These are phyloP conservation scores for Carnegiea gigantea DNA, from an alignment of 179 eudicot genomes.

Conservation along the genomic window DNA sequence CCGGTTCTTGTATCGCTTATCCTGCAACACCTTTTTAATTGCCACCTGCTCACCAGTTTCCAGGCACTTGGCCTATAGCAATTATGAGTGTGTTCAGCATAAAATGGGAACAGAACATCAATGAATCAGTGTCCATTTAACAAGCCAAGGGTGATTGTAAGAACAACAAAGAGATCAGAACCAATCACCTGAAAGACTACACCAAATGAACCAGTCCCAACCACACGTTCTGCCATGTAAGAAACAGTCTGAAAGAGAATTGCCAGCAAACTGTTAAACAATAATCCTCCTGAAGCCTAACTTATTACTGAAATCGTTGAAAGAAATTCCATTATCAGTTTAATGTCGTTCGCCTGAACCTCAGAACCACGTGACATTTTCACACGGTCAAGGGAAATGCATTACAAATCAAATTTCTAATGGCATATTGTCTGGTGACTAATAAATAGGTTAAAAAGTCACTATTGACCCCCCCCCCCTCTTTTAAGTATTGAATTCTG, in stretches of 20 bases:
- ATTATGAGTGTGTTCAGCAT: neutral
- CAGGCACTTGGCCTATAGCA: constrained; percentile 71
- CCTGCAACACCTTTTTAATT: constrained; percentile 91
- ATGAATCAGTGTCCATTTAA: constrained; percentile 3
- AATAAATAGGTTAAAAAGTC: too few species aligned
- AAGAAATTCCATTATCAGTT: neutral
- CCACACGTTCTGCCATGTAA: constrained; percentile 94
- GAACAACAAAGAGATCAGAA: neutral
- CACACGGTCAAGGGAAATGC: neutral
- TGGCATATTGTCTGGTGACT: neutral
- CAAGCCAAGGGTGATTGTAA: neutral
- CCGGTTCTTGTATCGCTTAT: constrained; percentile 90
- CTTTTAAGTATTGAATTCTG: neutral
- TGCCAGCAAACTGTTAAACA: constrained; percentile 14
- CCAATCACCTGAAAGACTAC: constrained; percentile 80
- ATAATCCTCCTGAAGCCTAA: constrained; percentile 2
- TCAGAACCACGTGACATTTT: neutral
- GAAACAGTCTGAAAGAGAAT: constrained; percentile 61
- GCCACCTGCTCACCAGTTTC: constrained; percentile 92
- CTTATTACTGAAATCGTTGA: neutral
- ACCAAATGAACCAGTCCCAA: constrained; percentile 96
- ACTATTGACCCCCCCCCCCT: neutral
- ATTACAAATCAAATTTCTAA: neutral
- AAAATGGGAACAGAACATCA: neutral
- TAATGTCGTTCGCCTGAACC: neutral